A percentile compares a stretch with the other conserved stretches of the same genome.
These are phyloP conservation scores for Plasmodium billcollinsi DNA, from an alignment of 169 alveolate species.

Conservation along the genomic window DNA sequence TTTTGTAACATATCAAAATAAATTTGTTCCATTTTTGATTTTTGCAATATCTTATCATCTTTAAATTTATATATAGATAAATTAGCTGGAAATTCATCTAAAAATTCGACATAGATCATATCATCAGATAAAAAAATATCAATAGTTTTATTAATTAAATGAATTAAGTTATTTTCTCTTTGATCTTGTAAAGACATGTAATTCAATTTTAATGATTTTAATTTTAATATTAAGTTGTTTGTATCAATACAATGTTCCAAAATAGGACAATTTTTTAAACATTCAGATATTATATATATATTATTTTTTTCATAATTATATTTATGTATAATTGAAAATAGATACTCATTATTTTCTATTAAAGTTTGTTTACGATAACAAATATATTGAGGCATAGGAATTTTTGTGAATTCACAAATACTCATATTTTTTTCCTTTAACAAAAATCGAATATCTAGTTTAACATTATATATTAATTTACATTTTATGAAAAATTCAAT, in stretches of 20 bases:
- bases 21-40: background rate
- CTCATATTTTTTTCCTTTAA: conserved; percentile 84
- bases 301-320: conserved; percentile 78
- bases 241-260: conserved; percentile 39
- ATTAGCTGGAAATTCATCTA: conserved; percentile 45
- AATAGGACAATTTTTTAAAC: conserved; percentile 54
- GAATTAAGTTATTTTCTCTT: conserved; percentile 37
- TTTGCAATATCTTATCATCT: background rate
- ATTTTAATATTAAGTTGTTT: conserved; percentile 26
- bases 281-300: conserved; percentile 77
- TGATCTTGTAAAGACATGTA: conserved; percentile 45
- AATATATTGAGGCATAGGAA: conserved; percentile 88
- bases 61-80: conserved; percentile 40
- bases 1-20: conserved; percentile 2
- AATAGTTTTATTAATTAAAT: conserved; percentile 11
- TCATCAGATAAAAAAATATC: conserved; percentile 55
- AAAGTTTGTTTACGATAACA: conserved; percentile 83
- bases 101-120: conserved; percentile 8
- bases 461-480: conserved; percentile 30
- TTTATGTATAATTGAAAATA: conserved; percentile 79
- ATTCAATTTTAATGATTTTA: conserved; percentile 19
- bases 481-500: conserved; percentile 50
- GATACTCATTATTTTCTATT: conserved; percentile 80
- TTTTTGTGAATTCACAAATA: conserved; percentile 83
- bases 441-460: conserved; percentile 81